Percentiles rank a stretch among this genome's conserved stretches.
Evolutionary conservation across 257 asterid genomes (phyloP).

Genomic region (Fraxinus anomala): DNA sequence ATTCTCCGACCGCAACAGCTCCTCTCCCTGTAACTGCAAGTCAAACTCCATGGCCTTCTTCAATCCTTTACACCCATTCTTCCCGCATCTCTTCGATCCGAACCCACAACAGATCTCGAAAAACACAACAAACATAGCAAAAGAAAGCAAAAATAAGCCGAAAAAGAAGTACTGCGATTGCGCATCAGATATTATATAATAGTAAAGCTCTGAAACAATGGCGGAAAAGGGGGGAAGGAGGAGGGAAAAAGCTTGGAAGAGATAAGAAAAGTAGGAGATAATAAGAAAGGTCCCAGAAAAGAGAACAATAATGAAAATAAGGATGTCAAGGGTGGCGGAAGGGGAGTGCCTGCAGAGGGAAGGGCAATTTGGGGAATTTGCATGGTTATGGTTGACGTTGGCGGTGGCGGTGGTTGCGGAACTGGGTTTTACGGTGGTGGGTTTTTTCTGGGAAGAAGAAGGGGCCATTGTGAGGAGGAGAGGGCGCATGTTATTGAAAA

Average conservation of each 20-base stretch:
- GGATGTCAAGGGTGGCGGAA: conserved; percentile 83
- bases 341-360: conserved; percentile 70
- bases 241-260: conserved; percentile 64
- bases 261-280: conserved; percentile 65
- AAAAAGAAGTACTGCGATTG: conserved; percentile 47
- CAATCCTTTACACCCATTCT: conserved; percentile 61
- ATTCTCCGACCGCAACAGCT: conserved; percentile 43
- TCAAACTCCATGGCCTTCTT: conserved; percentile 80
- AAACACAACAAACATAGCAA: conserved; percentile 35
- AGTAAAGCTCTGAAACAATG: conserved; percentile 20
- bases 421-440: conserved; percentile 21
- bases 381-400: conserved; percentile 23
- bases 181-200: conserved; percentile 30
- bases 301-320: conserved; percentile 75
- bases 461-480: conserved; percentile 44
- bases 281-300: conserved; percentile 74
- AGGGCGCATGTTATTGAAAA: conserved; percentile 56
- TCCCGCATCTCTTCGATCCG: conserved; percentile 71
- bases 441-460: conserved; percentile 30
- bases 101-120: conserved; percentile 42
- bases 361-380: conserved; percentile 21
- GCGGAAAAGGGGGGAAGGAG: conserved; percentile 48
- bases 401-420: conserved; percentile 8
- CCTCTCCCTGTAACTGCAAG: conserved; percentile 76
- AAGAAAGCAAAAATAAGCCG: conserved; percentile 40